Conservation (phyloP, 805 yeast species). For the Metschnikowia vanudenii region DNA sequence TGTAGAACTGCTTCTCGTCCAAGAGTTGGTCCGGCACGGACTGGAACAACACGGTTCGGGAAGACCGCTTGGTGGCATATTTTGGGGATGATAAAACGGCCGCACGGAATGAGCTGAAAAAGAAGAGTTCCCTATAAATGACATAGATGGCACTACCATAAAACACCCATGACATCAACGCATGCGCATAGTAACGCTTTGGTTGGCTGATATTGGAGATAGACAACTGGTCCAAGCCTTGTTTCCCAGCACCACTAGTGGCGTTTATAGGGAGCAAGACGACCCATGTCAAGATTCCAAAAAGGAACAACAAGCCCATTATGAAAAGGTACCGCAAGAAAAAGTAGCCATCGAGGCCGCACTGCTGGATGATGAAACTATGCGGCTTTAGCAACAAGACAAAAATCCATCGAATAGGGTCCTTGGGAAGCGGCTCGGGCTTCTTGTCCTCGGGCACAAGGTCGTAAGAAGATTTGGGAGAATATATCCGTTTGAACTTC, state of each 20-base stretch:
- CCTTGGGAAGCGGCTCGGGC: conserved; percentile 73
- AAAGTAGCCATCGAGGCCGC: conserved; percentile 93
- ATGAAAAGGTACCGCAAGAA: conserved; percentile 74
- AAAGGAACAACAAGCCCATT: conserved; percentile 46
- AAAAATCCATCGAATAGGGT: conserved; percentile 67
- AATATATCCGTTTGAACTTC: conserved; percentile 69
- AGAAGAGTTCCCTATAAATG: conserved; percentile 78
- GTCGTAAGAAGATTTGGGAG: conserved; percentile 72
- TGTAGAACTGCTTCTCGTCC: conserved; percentile 68
- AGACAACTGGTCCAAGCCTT: conserved; percentile 74
- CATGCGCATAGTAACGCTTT: conserved; percentile 82
- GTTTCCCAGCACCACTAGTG: conserved; percentile 55
- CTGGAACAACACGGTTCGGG: conserved; percentile 82
- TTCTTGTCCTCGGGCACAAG: conserved; percentile 52
- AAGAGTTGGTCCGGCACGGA: conserved; percentile 74
- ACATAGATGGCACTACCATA: conserved; percentile 69
- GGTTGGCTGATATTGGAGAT: conserved; percentile 67
- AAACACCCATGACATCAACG: conserved; percentile 73
- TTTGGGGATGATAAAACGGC: conserved; percentile 80
- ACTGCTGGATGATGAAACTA: conserved; percentile 74
- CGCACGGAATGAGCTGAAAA: conserved; percentile 71
- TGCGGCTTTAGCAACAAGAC: conserved; percentile 67
- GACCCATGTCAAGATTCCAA: conserved; percentile 54
- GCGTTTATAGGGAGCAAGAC: conserved; percentile 85
- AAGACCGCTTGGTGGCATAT: conserved; percentile 69